Percentiles rank a stretch among this genome's conserved stretches.
phyloP scores from a whole-genome alignment of 352 stramenopile genomes.

The Pythium aristosporum region DNA sequence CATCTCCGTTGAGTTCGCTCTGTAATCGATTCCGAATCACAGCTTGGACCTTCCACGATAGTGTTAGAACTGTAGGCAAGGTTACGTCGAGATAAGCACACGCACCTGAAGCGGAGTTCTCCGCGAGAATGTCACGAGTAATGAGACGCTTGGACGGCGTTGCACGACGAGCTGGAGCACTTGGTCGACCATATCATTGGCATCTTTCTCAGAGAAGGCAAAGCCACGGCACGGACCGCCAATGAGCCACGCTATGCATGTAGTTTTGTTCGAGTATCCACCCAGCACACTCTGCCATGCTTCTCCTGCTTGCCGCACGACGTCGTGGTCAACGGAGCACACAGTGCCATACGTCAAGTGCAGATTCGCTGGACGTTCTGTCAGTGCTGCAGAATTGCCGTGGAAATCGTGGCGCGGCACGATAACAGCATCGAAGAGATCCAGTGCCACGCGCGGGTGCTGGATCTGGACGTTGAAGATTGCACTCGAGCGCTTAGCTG shows the following conservation, averaged over 20 bases:
- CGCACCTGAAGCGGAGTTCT: constrained; percentile 45
- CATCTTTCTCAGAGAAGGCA: constrained; percentile 37
- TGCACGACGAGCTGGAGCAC: constrained; percentile 30
- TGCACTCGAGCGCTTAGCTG: background rate
- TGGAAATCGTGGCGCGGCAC: constrained; percentile 57
- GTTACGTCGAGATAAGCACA: background rate
- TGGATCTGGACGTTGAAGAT: constrained; percentile 79
- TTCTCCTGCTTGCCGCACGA: constrained; percentile 7
- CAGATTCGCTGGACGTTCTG: constrained; percentile 28
- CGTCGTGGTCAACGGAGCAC: constrained; percentile 16
- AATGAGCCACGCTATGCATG: constrained; percentile 51
- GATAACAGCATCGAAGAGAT: constrained; percentile 63
- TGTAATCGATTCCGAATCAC: constrained; percentile 33
- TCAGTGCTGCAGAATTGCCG: background rate
- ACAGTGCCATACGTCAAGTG: constrained; percentile 59
- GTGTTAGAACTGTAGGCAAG: background rate
- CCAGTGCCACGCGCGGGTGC: constrained; percentile 54
- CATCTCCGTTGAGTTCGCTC: constrained; percentile 10
- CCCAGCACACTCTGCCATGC: constrained; percentile 20
- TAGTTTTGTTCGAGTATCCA: constrained; percentile 8
- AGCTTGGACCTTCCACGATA: constrained; percentile 30
- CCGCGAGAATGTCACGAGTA: constrained; percentile 73
- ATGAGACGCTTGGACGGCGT: constrained; percentile 9
- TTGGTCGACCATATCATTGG: constrained; percentile 39
- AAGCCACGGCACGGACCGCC: constrained; percentile 70